phyloP scores from a whole-genome alignment of 441 rosid species.

The Metrosideros polymorpha region DNA sequence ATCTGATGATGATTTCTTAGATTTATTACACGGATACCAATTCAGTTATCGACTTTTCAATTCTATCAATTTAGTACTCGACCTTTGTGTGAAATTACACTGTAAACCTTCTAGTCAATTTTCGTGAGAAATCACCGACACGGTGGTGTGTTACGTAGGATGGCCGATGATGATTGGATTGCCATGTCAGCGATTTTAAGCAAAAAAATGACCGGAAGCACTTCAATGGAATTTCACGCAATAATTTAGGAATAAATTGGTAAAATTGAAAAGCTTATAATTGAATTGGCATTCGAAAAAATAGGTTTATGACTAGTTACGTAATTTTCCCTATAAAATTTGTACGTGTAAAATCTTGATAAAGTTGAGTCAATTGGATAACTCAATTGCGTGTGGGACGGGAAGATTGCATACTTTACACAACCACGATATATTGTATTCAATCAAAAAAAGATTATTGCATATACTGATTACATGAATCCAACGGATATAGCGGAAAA shows the following conservation, averaged over 20 bases:
- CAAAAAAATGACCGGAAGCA: neutral
- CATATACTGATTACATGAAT: neutral
- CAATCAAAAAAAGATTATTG: neutral
- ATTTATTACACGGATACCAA: fast-evolving
- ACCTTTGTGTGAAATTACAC: neutral
- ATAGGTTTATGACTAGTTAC: neutral
- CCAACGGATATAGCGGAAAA: neutral
- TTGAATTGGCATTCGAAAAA: neutral
- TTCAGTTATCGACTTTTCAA: fast-evolving
- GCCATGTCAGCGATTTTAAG: neutral
- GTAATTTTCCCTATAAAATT: neutral
- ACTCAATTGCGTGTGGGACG: neutral
- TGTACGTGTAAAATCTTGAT: neutral
- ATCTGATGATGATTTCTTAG: neutral
- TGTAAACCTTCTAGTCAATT: neutral
- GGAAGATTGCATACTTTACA: neutral
- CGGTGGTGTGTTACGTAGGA: neutral
- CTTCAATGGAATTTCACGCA: neutral
- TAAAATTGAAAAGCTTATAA: neutral
- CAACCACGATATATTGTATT: neutral
- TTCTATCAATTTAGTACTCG: neutral
- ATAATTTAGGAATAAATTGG: neutral
- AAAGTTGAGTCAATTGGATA: neutral
- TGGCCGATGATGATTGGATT: neutral
- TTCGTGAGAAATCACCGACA: neutral